A percentile compares a stretch with the other conserved stretches of the same genome.
Conservation (phyloP, 78 protist genomes). For the Ministeria vibrans region DNA sequence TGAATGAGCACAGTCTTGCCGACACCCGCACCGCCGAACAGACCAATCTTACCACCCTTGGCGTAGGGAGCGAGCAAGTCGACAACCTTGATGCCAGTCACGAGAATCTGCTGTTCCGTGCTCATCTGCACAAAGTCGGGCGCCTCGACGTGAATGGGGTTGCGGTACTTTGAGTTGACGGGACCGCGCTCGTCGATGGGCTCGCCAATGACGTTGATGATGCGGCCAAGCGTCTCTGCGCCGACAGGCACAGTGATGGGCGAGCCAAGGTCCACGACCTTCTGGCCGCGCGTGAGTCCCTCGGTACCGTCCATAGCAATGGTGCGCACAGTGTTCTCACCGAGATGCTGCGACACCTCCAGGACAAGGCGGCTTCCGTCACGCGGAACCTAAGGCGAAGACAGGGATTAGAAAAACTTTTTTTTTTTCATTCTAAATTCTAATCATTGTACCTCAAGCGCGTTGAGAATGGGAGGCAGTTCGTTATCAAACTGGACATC, state of each 20-base stretch:
- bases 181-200: conserved; percentile 96
- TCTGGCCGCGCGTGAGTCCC: conserved; percentile 88
- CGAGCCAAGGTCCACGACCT: conserved; percentile 82
- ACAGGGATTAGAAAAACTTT: not conserved
- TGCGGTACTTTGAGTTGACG: conserved; percentile 35
- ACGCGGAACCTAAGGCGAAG: conserved; percentile 3
- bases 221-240: conserved; percentile 90
- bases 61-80: conserved; percentile 96
- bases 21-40: conserved; percentile 99
- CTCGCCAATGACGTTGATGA: conserved; percentile 98
- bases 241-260: conserved; percentile 97
- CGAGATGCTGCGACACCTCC: conserved; percentile 97
- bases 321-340: conserved; percentile 79
- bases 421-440: conserved; percentile 38
- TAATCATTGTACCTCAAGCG: conserved; percentile 78
- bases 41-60: conserved; percentile 98
- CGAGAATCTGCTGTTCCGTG: conserved; percentile 78
- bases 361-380: conserved; percentile 65
- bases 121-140: conserved; percentile 84
- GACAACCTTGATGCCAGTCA: conserved; percentile 96
- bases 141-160: conserved; percentile 89
- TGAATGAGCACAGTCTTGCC: conserved; percentile 96
- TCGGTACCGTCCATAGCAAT: conserved; percentile 98
- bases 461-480: conserved; percentile 90
- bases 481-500: conserved; percentile 94